Percentiles rank a stretch among this genome's conserved stretches.
phyloP scores from a whole-genome alignment of 2,329 filamentous ascomycete species.

The Cladophialophora immunda region DNA sequence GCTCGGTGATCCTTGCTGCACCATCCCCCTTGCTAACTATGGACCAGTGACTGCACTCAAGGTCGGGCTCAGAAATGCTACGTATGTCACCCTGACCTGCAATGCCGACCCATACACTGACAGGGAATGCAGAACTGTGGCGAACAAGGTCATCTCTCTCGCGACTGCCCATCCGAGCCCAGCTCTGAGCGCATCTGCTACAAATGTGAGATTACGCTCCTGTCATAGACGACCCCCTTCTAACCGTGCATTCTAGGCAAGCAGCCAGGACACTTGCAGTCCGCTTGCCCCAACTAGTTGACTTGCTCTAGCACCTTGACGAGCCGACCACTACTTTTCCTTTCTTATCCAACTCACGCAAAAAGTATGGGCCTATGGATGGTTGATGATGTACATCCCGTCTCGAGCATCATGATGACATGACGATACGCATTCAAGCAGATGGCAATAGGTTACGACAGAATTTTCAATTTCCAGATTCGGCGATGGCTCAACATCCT shows the following conservation, averaged over 20 bases:
- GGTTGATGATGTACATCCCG: conserved; percentile 13
- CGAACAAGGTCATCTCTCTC: conserved; percentile 92
- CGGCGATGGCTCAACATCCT: conserved; percentile 20
- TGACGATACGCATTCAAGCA: conserved; percentile 25
- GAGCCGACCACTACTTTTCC: conserved; percentile 22
- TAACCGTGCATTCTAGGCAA: conserved; percentile 33
- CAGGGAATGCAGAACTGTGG: conserved; percentile 59
- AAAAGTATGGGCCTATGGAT: conserved; percentile 19
- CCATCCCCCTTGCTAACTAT: conserved; percentile 18
- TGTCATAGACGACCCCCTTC: neutral
- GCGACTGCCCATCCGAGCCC: conserved; percentile 94
- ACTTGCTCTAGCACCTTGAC: conserved; percentile 5
- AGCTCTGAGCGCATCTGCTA: conserved; percentile 96
- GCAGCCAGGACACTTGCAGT: conserved; percentile 88
- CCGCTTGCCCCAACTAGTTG: conserved; percentile 78
- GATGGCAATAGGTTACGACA: conserved; percentile 14
- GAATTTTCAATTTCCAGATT: conserved; percentile 14
- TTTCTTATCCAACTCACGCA: conserved; percentile 31
- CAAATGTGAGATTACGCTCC: conserved; percentile 70
- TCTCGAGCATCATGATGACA: conserved; percentile 26
- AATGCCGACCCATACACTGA: conserved; percentile 18
- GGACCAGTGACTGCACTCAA: conserved; percentile 93
- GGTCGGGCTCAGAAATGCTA: conserved; percentile 91
- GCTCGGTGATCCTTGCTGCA: neutral
- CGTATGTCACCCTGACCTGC: conserved; percentile 60